Evolutionary conservation across 163 green algal genomes (phyloP), one percentile per base, ranked within the genome.

Genomic region (Chlamydomonas reinhardtii): DNA sequence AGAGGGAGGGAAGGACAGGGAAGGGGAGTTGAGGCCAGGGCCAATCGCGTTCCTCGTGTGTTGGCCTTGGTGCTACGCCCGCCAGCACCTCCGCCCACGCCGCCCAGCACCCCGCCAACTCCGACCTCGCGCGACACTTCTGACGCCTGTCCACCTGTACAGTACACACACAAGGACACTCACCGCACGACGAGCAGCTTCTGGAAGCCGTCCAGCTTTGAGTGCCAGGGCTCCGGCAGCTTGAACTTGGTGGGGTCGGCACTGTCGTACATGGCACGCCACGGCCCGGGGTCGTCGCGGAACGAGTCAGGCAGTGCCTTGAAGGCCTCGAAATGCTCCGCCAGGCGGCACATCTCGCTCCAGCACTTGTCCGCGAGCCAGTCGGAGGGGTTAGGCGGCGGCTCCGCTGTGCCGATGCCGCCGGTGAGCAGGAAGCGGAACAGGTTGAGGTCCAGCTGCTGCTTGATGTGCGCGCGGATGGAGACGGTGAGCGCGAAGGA

Each of bases 351-450:
- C 86, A 96, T 93, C 84, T 97, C 94, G 12, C 65, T 89, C 94
- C 94, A 97, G 56, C 84, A 79, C 86, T 92, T 93, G 70, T 94
- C 86, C 15, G 86, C 77, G 37, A 96, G 86, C 89, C 93, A 95
- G 62, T 75, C 39, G 59, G 17, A 66, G 59, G 92, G 93, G 84
- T 96, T 96, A 77, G 90, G 71, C 17, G 90, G 89, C 35, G 84
- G 74, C 72, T 95, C 90, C 19, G 88, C 65, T 35, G 90, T 90
- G 56, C 83, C 73, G 25, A 96, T 76, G 66, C 94, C 94, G 29
- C 94, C 93, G 20, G 94, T 96, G 71, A 97, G 82, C 70, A 97
- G 86, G 79, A 96, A 97, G 37, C 94, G 90, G 79, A 94, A 94
- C 73, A 88, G 75, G 29, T 25, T 82, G 61, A 96, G 84, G 66